These are phyloP conservation scores for Tinospora cordifolia DNA, from an alignment of 164 flowering plant genomes.

Conservation along the genomic window DNA sequence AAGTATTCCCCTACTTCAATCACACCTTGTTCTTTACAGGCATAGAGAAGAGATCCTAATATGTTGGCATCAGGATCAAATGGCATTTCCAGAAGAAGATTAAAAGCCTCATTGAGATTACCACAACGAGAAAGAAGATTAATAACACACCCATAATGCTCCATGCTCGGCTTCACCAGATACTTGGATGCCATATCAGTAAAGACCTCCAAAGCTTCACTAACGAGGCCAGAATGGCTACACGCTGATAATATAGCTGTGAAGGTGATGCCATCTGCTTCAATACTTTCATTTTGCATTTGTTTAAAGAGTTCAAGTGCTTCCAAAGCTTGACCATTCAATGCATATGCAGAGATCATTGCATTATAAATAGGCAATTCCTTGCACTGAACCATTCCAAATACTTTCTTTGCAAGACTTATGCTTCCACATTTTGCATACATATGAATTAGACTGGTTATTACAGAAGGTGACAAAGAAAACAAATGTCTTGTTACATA, in stretches of 20 bases:
- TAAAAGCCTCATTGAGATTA: conserved; percentile 37
- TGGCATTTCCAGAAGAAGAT: conserved; percentile 32
- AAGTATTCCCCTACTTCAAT: conserved; percentile 39
- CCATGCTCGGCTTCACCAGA: conserved; percentile 35
- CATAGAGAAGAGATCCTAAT: conserved; percentile 39
- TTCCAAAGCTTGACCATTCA: conserved; percentile 45
- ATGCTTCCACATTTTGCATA: conserved; percentile 63
- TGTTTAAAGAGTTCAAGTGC: conserved; percentile 36
- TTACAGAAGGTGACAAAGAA: conserved; percentile 22
- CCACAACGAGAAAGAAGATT: conserved; percentile 47
- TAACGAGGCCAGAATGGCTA: conserved; percentile 45
- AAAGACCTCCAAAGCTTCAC: conserved; percentile 46
- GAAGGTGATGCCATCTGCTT: conserved; percentile 53
- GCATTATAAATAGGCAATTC: conserved; percentile 52
- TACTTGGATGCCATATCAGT: conserved; percentile 28
- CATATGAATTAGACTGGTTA: conserved; percentile 54
- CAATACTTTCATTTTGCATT: conserved; percentile 27
- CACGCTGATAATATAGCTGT: conserved; percentile 51
- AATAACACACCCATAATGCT: conserved; percentile 56
- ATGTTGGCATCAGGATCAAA: conserved; percentile 43
- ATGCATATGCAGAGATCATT: conserved; percentile 49
- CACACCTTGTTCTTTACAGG: conserved; percentile 35
- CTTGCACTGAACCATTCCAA: conserved; percentile 28
- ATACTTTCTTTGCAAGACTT: conserved; percentile 35
- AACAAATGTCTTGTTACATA: conserved; percentile 28